Evolutionary conservation across 2,329 filamentous ascomycete genomes (phyloP), one percentile per base, ranked within the genome.

Genomic region (Apiospora arundinis): DNA sequence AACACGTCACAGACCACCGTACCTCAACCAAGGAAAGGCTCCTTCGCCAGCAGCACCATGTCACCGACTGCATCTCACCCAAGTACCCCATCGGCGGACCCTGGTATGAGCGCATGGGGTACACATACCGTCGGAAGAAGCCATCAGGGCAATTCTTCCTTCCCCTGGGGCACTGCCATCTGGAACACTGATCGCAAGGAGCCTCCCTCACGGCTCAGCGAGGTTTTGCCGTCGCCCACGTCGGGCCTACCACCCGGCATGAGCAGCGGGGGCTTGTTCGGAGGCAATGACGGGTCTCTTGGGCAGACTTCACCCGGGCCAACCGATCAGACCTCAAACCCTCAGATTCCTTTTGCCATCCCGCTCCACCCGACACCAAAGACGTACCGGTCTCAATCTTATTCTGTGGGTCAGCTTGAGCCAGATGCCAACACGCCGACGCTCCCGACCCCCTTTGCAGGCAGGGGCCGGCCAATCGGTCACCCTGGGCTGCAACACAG

Each of bases 321-420:
- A 66, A 86, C 85, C 78, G 88, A 88, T 75, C 87, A 81, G 76
- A 87, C 81, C 45, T 84, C 85, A 56, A 91, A 88, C 73, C 82
- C 86, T 75, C 90, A 95, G 74, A 93, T 97, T 70, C 93, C 94
- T 0, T 97, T 97, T 77, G 89, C 93, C 8, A 97, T 97, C 75
- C 95, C 95, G 4, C 86, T 97, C 25, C 93, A 97, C 74, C 95
- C 95, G 0, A 96, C 94, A 0, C 93, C 93, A 1, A 98, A 98
- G 82, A 95, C 94, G 0, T 96, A 97, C 77, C 92, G 96, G 60
- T 99, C 96, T 7, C 94, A 98, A 81, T 98, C 96, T 5, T 98
- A 98, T 81, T 98, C 95, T 0, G 95, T 97, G 67, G 95, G 95
- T 5, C 95, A 98, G 80, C 86, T 95, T 73, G 95, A 97, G 69